Conservation (phyloP, 169 alveolate genomes). For the Eimeria acervulina region DNA sequence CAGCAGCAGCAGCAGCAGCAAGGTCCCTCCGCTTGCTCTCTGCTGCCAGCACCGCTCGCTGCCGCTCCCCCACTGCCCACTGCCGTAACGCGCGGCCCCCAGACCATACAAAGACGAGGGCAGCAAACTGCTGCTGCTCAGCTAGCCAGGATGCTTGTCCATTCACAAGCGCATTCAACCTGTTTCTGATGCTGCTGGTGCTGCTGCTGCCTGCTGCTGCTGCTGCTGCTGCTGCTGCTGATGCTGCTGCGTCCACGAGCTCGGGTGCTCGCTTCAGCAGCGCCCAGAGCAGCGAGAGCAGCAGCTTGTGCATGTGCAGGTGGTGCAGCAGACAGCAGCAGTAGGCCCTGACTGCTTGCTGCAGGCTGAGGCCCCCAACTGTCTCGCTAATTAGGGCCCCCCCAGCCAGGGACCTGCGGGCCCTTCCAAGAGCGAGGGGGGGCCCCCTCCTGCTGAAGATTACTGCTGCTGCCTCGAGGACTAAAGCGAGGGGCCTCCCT, state of each 20-base stretch:
- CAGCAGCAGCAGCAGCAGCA: conserved; percentile 60
- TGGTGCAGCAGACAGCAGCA: conserved; percentile 81
- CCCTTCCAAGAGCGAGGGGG: not conserved
- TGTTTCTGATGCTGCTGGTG: conserved; percentile 42
- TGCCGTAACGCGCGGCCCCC: conserved; percentile 73
- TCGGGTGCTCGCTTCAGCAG: conserved; percentile 44
- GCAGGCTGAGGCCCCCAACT: conserved; percentile 70
- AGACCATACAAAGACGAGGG: conserved; percentile 70
- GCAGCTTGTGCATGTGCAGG: conserved; percentile 76
- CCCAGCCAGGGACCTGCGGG: conserved; percentile 1
- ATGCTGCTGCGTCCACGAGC: conserved; percentile 32
- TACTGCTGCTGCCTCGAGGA: conserved; percentile 67
- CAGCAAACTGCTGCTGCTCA: conserved; percentile 59
- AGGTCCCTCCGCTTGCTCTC: conserved; percentile 66
- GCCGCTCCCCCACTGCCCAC: conserved; percentile 82
- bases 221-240: not conserved
- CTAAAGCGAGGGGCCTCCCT: conserved; percentile 34
- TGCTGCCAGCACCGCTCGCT: conserved; percentile 51
- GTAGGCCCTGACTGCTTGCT: conserved; percentile 71
- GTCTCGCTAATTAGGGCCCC: conserved; percentile 58
- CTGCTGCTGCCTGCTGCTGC: conserved; percentile 69
- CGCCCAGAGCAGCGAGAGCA: conserved; percentile 25
- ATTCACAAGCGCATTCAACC: not conserved
- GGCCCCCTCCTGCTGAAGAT: conserved; percentile 55
- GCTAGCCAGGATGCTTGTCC: conserved; percentile 60